Evolutionary conservation across 495 filamentous ascomycete species (phyloP).

Genomic region (Glarea lozoyensis): DNA sequence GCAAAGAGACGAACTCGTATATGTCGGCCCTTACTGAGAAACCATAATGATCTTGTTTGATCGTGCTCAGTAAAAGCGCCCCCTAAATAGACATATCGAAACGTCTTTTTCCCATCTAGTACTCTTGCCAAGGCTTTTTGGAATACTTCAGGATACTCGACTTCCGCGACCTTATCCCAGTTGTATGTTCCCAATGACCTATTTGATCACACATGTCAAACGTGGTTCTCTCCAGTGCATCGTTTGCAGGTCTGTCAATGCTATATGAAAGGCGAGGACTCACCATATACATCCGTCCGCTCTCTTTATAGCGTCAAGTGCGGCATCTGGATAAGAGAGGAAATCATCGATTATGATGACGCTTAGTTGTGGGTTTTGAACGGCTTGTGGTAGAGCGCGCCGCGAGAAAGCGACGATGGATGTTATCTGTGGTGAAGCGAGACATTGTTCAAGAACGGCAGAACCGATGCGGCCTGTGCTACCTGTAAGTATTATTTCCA

Average conservation of each 20-base stretch:
- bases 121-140: conserved; percentile 12
- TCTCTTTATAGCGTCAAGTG: conserved; percentile 13
- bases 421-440: conserved; percentile 17
- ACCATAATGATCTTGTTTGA: conserved; percentile 16
- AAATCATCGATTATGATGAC: conserved; percentile 18
- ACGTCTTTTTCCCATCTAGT: conserved; percentile 12
- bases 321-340: conserved; percentile 16
- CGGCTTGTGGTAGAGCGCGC: conserved; percentile 13
- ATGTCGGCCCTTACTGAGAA: conserved; percentile 11
- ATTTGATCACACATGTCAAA: conserved; percentile 1
- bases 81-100: conserved; percentile 22
- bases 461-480: conserved; percentile 20
- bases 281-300: conserved; percentile 22
- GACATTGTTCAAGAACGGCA: conserved; percentile 16
- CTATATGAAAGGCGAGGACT: conserved; percentile 6
- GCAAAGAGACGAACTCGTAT: conserved; percentile 14
- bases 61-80: conserved; percentile 18
- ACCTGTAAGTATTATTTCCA: conserved; percentile 23
- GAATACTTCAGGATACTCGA: conserved; percentile 7
- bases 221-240: no score
- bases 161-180: conserved; percentile 14
- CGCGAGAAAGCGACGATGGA: conserved; percentile 18
- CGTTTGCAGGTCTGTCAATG: conserved; percentile 16
- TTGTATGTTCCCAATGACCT: conserved; percentile 7
- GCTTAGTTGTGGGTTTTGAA: conserved; percentile 18